Evolutionary conservation across 176 grass and related monocot genomes (phyloP), one percentile per base, ranked within the genome.

Genomic region (Tuctoria greenei): DNA sequence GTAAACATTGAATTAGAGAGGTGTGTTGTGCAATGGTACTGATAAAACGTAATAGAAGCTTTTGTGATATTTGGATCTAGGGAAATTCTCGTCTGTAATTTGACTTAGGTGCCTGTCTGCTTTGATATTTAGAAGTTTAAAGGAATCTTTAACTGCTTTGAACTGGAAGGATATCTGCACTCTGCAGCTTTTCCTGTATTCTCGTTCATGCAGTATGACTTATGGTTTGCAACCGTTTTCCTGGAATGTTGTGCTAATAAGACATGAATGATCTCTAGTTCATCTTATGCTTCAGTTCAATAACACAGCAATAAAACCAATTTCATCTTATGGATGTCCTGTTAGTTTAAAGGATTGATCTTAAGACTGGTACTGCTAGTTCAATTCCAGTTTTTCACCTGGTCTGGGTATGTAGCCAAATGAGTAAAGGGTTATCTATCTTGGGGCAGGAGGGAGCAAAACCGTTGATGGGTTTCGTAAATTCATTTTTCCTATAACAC

Each of bases 1-100:
- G 95, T 94, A 85, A 78, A 49, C 1, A 10, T 17, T 27, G 1
- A 47, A 52, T 24, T 47, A 44, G 18, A 47, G 39, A 47, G 5
- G 28, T 14, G 10, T 66, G 15, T 18, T 15, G 25, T 15, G 36
- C 9, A 25, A 27, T 59, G 14, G 0, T 60, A 23, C 24, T 23
- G 3, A 23, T 8, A 3, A 61, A 68, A 15, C n/a, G 31, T 51
- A 31, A 1, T 31, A 2, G 10, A 58, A 44, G 0, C 2, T 17
- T 62, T 24, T 49, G 3, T 64, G 9, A n/a, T 36, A 71, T 52
- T 14, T 54, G 5, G 8, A 4, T 71, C n/a, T 71, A 34, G 45
- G 16, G 14, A 49, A 27, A 10, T 9, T 46, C 5, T 16, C 0
- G 0, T 6, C 5, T 47, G 14, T 27, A 47, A 20, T 69, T 69